Base-by-base conservation (phyloP, 495 filamentous ascomycete species). In the Aspergillus sclerotioniger region DNA sequence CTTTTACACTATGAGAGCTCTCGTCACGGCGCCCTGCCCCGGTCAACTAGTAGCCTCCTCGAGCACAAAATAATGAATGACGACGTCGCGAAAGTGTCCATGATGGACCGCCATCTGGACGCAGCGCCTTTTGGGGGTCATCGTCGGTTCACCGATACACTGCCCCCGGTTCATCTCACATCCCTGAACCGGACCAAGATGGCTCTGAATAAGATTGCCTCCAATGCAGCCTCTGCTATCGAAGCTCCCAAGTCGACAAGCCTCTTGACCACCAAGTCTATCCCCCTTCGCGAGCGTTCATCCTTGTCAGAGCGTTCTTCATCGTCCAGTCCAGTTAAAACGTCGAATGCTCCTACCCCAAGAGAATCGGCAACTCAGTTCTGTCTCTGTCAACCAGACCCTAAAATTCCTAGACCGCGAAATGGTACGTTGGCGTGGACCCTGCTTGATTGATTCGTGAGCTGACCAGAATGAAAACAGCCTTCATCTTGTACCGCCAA, bases 401-500 rank as follows among this genome's bases (percentile, higher is more conserved):
- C 91, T 6, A 96, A 97, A 72, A 91, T 98, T 51, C 94, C 94
- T 25, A 78, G 94, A 63, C 94, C 94, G 54, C 85, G 94, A 67
- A 98, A 98, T 79, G 91, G 94, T 98, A 82, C 74, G 90, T 84
- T 58, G 46, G 58, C 35, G 1, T 17, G 15, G 3, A 13, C 19
- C 9, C n/a, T 35, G 12, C n/a, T 53, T 6, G 44, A 54, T 37
- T 51, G 19, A 31, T 53, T 33, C 50, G 16, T 44, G 31, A 5
- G 12, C 37, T 43, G 8, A 35, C 13, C 50, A 32, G 8, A 7
- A 15, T n/a, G 16, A 49, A 47, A 5, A 7, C 69, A 98, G 94
- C 95, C 35, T 98, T 98, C 73, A 98, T 98, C 63, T 82, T 98
- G 63, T 98, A 96, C 75, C 90, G 94, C 29, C 94, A 98, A 69